Base-by-base conservation (phyloP, 1,139 yeast species). In the Spathaspora jeffriesii region DNA sequence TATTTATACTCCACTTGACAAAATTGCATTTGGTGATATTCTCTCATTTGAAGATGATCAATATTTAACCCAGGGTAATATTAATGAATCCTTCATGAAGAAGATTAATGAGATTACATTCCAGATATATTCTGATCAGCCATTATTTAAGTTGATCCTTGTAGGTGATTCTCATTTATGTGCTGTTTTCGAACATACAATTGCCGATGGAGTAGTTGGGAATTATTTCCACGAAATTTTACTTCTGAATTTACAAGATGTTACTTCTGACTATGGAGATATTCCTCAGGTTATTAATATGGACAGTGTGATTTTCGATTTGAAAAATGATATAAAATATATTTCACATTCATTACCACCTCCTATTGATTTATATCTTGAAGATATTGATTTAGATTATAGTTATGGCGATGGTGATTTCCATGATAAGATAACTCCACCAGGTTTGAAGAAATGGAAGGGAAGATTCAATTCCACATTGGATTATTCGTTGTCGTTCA, bases 161-260 rank as follows among this genome's bases (percentile, higher is more conserved):
- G 52, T 65, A 13, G 70, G 66, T 1, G 47, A 55, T 1, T 44
- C 49, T 22, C 53, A 63, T n/a, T 51, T 73, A 31, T 57, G 66
- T 5, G 67, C 56, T 2, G 62, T 63, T 0, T 64, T 71, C 36
- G 79, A 75, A 43, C 80, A 75, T 51, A 65, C 78, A 1, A 62
- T 72, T 25, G 68, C 65, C 13, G 80, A 75, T 55, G 80, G 79
- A 0, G 58, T 72, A 5, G 74, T 68, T n/a, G 78, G 70, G 0
- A 60, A 59, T 34, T 61, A 62, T 42, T 68, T 74, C 55, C 78
- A 73, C 50, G 72, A 73, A 53, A 59, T 64, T 11, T 63, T 74
- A 23, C 53, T 71, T 18, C 62, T 65, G 18, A 65, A 64, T 43
- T 55, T 71, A 48, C 18, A 7, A 14, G 9, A 5, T 0, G 53